These are phyloP conservation scores for Microbotryum violaceum DNA, from an alignment of 1,284 basidiomycete species.

Conservation along the genomic window DNA sequence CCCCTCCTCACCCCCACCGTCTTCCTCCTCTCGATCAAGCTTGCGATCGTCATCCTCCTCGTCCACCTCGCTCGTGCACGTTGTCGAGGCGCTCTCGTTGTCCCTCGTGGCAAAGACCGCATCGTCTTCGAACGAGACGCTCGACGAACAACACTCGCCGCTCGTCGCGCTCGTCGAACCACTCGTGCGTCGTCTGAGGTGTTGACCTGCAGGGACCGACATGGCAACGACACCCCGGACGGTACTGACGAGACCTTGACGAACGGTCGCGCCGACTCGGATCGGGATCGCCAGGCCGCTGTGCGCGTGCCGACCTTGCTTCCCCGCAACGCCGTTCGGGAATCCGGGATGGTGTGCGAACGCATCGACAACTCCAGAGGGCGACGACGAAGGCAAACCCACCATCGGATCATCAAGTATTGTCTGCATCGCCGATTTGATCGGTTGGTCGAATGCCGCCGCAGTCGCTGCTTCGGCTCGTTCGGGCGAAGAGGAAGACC, in stretches of 20 bases:
- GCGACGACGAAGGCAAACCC: conserved; percentile 5
- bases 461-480: too few relatives aligned
- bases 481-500: background rate
- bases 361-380: conserved; percentile 7
- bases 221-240: background rate
- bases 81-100: conserved; percentile 6
- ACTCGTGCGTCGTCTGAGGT: background rate
- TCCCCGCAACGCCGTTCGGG: conserved; percentile 55
- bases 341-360: conserved; percentile 49
- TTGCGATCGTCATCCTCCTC: conserved; percentile 17
- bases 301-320: conserved; percentile 9
- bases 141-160: background rate
- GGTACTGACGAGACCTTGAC: too few relatives aligned
- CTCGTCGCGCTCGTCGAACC: background rate
- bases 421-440: conserved; percentile 61
- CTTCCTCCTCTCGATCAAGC: background rate
- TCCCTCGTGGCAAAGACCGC: conserved; percentile 24
- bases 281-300: conserved; percentile 18
- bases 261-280: background rate
- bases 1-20: background rate
- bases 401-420: conserved; percentile 50
- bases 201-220: background rate
- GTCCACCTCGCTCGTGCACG: conserved; percentile 21
- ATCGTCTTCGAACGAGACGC: conserved; percentile 29
- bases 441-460: conserved; percentile 63